Base-by-base conservation (phyloP, 306 rosid species). In the Cicer yamashitae region DNA sequence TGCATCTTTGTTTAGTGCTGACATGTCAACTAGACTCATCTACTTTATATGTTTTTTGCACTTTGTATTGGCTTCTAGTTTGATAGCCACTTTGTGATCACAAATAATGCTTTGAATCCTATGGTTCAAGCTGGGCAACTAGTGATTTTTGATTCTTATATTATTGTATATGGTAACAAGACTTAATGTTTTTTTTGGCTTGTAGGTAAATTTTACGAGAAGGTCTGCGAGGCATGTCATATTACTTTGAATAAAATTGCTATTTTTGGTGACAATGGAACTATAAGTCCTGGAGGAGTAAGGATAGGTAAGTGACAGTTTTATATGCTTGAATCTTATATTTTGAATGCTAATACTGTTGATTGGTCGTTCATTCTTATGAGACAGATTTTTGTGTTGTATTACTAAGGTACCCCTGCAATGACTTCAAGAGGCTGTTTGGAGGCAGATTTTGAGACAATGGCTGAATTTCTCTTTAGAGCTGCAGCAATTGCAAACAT, bases 391-490 rank as follows among this genome's bases (percentile, higher is more conserved):
- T 65, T 67, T 40, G 12, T 84, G 69, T 15, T 81, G 58, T 66
- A 75, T 67, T 69, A 52, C 14, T 71, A 63, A 94, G 98, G 98
- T 83, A 90, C 98, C 54, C 96, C 98, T 59, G 98, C 98, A 54
- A 94, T 94, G 97, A 94, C 97, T 37, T 83, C 97, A 68, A 91
- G 98, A 83, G 98, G 98, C 14, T 94, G 98, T 68, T 66, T 94
- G 79, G 98, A 94, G 90, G 58, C 86, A 14, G 98, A 94, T 83
- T 94, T 91, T 78, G 98, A 91, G 83, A 85, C 89, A 17, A 89
- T 94, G 79, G 94, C 93, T 11, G 97, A 91, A 30, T 90, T 86
- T 81, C 97, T 94, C 45, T 70, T 66, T 13, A 84, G 86, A 82
- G 93, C 97, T 43, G 97, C 91, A 60, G 94, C 86, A 39, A 85